Conservation (phyloP, 768 basidiomycete genomes). For the Suillus paluster region DNA sequence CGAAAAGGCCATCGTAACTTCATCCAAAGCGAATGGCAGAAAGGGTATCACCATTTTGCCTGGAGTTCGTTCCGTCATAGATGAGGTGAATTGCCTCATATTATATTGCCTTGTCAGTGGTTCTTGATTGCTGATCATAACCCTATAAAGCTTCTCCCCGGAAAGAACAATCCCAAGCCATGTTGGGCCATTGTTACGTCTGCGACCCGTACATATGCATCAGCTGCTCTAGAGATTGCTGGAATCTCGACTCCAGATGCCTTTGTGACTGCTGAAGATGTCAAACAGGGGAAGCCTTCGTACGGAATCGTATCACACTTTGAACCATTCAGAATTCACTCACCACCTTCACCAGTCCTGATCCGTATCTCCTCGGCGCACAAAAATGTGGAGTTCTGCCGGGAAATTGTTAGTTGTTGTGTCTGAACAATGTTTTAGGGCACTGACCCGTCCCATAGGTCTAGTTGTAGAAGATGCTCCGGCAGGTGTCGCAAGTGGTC, state of each 20-base stretch:
- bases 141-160: slow-evolving; percentile 30
- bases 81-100: slow-evolving; percentile 44
- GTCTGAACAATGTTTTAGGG: slow-evolving; percentile 24
- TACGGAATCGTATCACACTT: slow-evolving; percentile 30
- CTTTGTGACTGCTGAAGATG: slow-evolving; percentile 85
- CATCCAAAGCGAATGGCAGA: slow-evolving; percentile 56
- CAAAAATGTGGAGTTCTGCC: slow-evolving; percentile 67
- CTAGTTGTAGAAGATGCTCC: slow-evolving; percentile 95
- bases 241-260: slow-evolving; percentile 72
- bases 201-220: slow-evolving; percentile 79
- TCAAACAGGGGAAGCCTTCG: slow-evolving; percentile 81
- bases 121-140: slow-evolving; percentile 23
- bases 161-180: slow-evolving; percentile 51
- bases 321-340: slow-evolving; percentile 1
- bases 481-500: slow-evolving; percentile 78
- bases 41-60: slow-evolving; percentile 73
- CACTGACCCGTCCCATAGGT: slow-evolving; percentile 42
- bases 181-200: slow-evolving; percentile 90
- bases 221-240: slow-evolving; percentile 67
- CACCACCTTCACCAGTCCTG: slow-evolving; percentile 54
- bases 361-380: slow-evolving; percentile 90
- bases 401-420: slow-evolving; percentile 53
- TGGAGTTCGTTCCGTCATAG: slow-evolving; percentile 65
- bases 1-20: slow-evolving; percentile 76
- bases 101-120: slow-evolving; percentile 36